Base-by-base conservation (phyloP, 345 rosid genomes). In the Linum tenue region DNA sequence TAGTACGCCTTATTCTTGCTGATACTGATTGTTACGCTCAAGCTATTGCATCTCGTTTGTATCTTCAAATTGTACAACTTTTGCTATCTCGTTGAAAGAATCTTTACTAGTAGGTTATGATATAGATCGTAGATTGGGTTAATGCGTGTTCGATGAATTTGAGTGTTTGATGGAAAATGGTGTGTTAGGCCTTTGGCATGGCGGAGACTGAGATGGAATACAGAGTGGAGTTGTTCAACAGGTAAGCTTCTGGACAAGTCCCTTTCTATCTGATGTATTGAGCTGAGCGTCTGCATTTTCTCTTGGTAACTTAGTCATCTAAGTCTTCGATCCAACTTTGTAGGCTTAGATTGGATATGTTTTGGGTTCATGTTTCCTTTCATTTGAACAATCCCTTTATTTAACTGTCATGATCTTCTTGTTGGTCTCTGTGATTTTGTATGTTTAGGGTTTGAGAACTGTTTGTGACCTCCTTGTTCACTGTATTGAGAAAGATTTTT, bases 141-240 rank as follows among this genome's bases (percentile, higher is more conserved):
- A 64, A 59, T 22, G n/a, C 36, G 22, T 57, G 37, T 22, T 57
- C 22, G 38, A 17, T 37, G 0, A 17, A 17, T 57, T 57, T 69
- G 68, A 63, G 31, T 48, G n/a, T 64, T 36, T 75, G 16, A 3
- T 59, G 57, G 53, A 48, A 7, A 48, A 5, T 59, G 51, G 38
- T 67, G 31, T 22, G 31, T 77, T 81, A 95, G 99, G 95, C 92
- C 42, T 83, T 87, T 73, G 84, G 81, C 67, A 87, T 95, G 96
- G 97, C 97, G 22, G 87, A 79, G 73, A 81, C 86, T 51, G 99
- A 95, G 84, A 90, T 95, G 97, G 94, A 91, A 56, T 95, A 91
- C 44, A 82, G 92, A 17, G 96, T 95, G 16, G 99, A 95, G 74
- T 78, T 95, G 66, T 95, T 95, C 72, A 90, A 95, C 92, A 84